Conservation (phyloP, 192 early-diverging fungal species). For the Coemansia sp. region DNA sequence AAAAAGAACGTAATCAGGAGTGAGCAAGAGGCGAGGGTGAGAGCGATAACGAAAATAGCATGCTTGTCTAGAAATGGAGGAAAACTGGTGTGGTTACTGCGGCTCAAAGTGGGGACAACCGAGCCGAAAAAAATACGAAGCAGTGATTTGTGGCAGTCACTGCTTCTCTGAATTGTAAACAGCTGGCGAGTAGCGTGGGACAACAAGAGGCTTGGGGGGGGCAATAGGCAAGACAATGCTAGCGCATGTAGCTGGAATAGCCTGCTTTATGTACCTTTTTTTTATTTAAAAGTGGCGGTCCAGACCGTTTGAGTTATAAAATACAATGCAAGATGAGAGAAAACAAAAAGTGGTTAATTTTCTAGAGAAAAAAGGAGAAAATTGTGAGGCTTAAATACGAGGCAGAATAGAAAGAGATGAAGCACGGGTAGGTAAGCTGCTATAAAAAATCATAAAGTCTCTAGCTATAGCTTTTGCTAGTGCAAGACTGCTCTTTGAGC, state of each 20-base stretch:
- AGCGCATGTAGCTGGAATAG: not conserved
- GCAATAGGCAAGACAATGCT: not conserved
- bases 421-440: not conserved
- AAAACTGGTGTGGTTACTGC: not conserved
- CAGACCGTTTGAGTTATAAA: not conserved
- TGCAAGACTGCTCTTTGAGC: not conserved
- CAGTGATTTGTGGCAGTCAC: constrained; percentile 1
- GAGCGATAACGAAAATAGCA: not conserved
- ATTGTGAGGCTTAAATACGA: not conserved
- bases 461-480: not conserved
- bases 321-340: not conserved
- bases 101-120: not conserved
- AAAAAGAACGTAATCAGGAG: not conserved
- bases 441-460: not conserved
- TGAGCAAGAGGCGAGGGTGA: not conserved
- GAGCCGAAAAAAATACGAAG: not conserved
- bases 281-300: not conserved
- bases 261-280: not conserved
- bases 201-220: not conserved
- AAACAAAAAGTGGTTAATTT: not conserved
- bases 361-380: not conserved
- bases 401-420: not conserved
- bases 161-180: not conserved
- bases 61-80: not conserved
- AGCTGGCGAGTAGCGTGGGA: not conserved